Evolutionary conservation across 2,329 filamentous ascomycete species (phyloP).

Genomic region (Nothophoma quercina): DNA sequence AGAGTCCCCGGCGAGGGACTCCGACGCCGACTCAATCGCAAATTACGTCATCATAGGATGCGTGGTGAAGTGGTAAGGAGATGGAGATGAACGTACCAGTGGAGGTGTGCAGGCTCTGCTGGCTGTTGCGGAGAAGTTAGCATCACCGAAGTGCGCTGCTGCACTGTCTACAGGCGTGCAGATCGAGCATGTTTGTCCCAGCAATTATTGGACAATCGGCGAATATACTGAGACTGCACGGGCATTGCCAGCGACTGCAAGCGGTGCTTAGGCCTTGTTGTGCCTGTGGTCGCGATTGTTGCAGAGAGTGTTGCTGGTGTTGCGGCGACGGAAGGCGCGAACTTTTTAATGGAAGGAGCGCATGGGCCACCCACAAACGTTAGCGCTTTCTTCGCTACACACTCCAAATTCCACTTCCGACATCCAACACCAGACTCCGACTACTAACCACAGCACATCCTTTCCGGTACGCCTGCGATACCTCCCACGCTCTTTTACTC

Average conservation of each 20-base stretch:
- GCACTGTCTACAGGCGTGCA: slow-evolving; percentile 1
- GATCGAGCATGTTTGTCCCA: too few relatives aligned
- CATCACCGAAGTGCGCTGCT: slow-evolving; percentile 4
- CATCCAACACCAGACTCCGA: slow-evolving; percentile 28
- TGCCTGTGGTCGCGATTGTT: neutral
- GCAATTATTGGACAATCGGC: too few relatives aligned
- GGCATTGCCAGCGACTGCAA: too few relatives aligned
- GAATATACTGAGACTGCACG: too few relatives aligned
- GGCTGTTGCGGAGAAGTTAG: slow-evolving; percentile 14
- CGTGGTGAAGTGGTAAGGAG: slow-evolving; percentile 9
- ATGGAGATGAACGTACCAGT: slow-evolving; percentile 33
- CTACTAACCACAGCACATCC: slow-evolving; percentile 40
- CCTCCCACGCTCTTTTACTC: slow-evolving; percentile 27
- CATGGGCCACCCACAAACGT: neutral
- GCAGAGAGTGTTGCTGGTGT: neutral
- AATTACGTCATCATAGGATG: slow-evolving; percentile 95
- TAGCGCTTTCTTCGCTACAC: slow-evolving; percentile 7
- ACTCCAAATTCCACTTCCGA: slow-evolving; percentile 19
- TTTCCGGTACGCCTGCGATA: slow-evolving; percentile 49
- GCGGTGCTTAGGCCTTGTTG: too few relatives aligned
- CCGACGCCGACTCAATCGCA: slow-evolving; percentile 94
- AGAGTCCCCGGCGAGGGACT: slow-evolving; percentile 90
- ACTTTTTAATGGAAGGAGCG: slow-evolving; percentile 3
- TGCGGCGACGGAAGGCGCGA: slow-evolving; percentile 3
- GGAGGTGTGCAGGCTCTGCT: slow-evolving; percentile 4